Conservation (phyloP, 1,139 yeast genomes). For the Saccharomyces hybrid region DNA sequence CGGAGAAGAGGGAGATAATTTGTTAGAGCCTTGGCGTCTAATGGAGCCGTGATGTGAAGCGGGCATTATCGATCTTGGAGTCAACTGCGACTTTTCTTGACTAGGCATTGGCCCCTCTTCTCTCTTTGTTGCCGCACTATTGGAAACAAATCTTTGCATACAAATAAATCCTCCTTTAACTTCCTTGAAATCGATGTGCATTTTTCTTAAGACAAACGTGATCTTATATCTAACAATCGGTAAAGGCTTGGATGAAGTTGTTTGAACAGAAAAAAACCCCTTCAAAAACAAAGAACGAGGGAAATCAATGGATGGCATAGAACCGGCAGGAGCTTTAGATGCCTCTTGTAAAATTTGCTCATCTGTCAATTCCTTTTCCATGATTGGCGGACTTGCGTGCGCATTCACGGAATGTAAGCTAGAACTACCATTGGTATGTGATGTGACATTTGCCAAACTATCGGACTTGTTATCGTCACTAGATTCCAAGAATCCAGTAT, state of each 20-base stretch:
- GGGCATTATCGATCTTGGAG: neutral
- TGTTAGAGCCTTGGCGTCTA: neutral
- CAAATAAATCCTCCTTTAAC: constrained; percentile 92
- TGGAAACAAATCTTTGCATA: constrained; percentile 33
- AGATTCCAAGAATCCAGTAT: constrained; percentile 53
- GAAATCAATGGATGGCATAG: constrained; percentile 89
- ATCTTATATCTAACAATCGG: constrained; percentile 81
- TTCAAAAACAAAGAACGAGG: constrained; percentile 84
- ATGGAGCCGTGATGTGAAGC: neutral
- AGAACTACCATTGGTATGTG: constrained; percentile 1
- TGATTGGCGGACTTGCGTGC: neutral
- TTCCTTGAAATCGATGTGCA: constrained; percentile 76
- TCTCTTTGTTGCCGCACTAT: neutral
- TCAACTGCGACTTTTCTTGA: neutral
- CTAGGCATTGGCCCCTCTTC: neutral
- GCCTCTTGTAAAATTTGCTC: constrained; percentile 58
- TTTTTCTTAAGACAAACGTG: constrained; percentile 61
- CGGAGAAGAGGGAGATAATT: neutral
- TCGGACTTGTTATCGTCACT: constrained; percentile 57
- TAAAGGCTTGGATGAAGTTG: constrained; percentile 85
- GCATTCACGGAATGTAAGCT: neutral
- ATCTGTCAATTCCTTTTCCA: constrained; percentile 41
- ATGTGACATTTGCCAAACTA: constrained; percentile 12
- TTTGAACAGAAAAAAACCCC: constrained; percentile 90
- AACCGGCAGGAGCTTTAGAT: constrained; percentile 55